phyloP scores from a whole-genome alignment of 352 stramenopile species.

The Blastocystis sp. region DNA sequence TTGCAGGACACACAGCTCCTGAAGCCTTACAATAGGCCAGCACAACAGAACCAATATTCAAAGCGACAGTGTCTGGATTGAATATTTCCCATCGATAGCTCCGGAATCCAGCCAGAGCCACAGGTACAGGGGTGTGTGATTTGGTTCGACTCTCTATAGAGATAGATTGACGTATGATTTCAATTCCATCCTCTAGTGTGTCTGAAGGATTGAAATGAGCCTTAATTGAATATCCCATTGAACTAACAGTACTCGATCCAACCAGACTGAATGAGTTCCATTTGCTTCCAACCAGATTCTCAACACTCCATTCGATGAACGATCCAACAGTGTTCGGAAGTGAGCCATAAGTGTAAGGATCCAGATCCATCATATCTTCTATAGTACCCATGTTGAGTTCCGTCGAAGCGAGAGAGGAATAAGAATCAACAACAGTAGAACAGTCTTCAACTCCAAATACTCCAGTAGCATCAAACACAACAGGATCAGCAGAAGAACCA shows the following conservation, averaged over 20 bases:
- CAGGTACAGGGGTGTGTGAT: neutral
- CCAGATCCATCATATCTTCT: neutral
- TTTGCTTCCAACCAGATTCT: constrained; percentile 1
- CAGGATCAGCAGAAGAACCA: neutral
- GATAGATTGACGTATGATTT: neutral
- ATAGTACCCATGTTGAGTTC: neutral
- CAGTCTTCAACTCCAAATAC: constrained; percentile 24
- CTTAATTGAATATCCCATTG: neutral
- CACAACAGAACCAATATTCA: neutral
- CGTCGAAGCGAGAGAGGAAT: neutral
- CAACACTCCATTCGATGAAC: neutral
- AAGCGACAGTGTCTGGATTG: neutral
- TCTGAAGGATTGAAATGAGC: neutral
- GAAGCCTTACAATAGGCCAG: constrained; percentile 19
- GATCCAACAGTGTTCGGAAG: neutral
- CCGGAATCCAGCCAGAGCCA: constrained; percentile 7
- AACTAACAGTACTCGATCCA: neutral
- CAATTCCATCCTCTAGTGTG: neutral
- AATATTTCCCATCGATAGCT: neutral
- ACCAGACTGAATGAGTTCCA: neutral
- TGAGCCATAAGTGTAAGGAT: neutral
- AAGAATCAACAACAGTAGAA: neutral
- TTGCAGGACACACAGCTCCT: neutral
- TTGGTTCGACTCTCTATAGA: neutral
- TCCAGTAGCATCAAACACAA: constrained; percentile 13